Evolutionary conservation across 2,329 filamentous ascomycete species (phyloP).

Genomic region (Aspergillus tanneri): DNA sequence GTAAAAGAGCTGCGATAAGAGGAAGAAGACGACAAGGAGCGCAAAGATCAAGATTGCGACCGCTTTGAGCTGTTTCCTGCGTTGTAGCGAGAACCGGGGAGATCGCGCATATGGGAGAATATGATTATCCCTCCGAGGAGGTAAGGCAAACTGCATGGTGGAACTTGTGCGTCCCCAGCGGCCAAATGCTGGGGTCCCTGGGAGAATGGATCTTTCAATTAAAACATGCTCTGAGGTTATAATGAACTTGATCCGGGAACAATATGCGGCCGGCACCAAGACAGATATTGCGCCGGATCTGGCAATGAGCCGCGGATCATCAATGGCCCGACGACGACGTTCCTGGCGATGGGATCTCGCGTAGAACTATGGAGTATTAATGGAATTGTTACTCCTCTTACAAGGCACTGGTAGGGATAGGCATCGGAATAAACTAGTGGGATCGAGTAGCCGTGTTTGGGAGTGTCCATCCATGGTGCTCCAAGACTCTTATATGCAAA

Average conservation of each 20-base stretch:
- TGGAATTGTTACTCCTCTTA: too few relatives aligned
- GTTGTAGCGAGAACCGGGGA: slow-evolving; percentile 41
- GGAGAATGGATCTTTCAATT: background rate
- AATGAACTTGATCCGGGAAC: background rate
- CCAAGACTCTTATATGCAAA: too few relatives aligned
- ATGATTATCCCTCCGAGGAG: slow-evolving; percentile 78
- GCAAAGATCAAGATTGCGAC: slow-evolving; percentile 56
- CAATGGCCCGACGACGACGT: slow-evolving; percentile 14
- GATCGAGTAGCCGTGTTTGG: too few relatives aligned
- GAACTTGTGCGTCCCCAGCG: slow-evolving; percentile 22
- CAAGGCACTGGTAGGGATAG: too few relatives aligned
- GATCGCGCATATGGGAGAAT: slow-evolving; percentile 66
- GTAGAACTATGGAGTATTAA: background rate
- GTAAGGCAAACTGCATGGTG: slow-evolving; percentile 84
- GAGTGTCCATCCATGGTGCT: too few relatives aligned
- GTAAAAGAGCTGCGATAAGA: slow-evolving; percentile 52
- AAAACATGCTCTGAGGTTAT: slow-evolving; percentile 9
- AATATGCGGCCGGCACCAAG: slow-evolving; percentile 1
- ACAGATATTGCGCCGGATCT: slow-evolving; percentile 18
- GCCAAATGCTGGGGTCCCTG: slow-evolving; percentile 16
- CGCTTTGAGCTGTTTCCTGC: slow-evolving; percentile 63
- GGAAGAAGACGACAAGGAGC: slow-evolving; percentile 60
- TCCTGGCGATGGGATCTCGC: background rate
- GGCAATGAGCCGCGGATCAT: slow-evolving; percentile 22
- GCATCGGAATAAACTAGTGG: too few relatives aligned